A percentile compares a stretch with the other conserved stretches of the same genome.
Conservation (phyloP, 345 rosid genomes). For the Crucihimalaya himalaica region DNA sequence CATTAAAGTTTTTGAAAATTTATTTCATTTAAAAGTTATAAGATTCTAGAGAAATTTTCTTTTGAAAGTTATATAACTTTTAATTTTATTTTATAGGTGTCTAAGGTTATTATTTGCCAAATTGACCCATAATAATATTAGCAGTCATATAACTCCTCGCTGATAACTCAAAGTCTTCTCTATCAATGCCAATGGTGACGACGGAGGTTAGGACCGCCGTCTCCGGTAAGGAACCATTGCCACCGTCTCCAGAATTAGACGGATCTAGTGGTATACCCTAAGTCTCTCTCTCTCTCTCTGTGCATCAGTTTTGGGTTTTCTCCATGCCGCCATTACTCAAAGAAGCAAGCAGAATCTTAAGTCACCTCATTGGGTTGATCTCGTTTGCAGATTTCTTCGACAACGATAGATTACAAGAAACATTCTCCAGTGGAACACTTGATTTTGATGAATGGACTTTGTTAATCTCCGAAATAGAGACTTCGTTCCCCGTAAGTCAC, state of each 20-base stretch:
- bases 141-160: too few species aligned
- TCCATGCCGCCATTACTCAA: neutral
- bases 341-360: slow-evolving; percentile 20
- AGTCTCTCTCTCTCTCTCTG: neutral
- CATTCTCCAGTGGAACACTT: slow-evolving; percentile 45
- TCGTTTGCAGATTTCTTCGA: slow-evolving; percentile 45
- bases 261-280: slow-evolving; percentile 20
- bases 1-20: too few species aligned
- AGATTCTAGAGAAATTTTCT: too few species aligned
- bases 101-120: too few species aligned
- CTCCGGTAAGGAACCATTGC: neutral
- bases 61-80: too few species aligned
- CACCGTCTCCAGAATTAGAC: neutral
- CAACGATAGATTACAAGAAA: slow-evolving; percentile 44
- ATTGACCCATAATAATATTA: too few species aligned
- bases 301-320: neutral
- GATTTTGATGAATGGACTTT: slow-evolving; percentile 72
- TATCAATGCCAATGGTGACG: slow-evolving; percentile 13
- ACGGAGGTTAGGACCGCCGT: slow-evolving; percentile 35
- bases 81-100: too few species aligned
- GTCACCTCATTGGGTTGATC: neutral
- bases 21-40: too few species aligned
- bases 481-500: slow-evolving; percentile 47
- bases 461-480: slow-evolving; percentile 59
- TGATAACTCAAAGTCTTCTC: neutral